Evolutionary conservation across 805 yeast species (phyloP), one percentile per base, ranked within the genome.

Genomic region (Barnettozyma wickerhamii): DNA sequence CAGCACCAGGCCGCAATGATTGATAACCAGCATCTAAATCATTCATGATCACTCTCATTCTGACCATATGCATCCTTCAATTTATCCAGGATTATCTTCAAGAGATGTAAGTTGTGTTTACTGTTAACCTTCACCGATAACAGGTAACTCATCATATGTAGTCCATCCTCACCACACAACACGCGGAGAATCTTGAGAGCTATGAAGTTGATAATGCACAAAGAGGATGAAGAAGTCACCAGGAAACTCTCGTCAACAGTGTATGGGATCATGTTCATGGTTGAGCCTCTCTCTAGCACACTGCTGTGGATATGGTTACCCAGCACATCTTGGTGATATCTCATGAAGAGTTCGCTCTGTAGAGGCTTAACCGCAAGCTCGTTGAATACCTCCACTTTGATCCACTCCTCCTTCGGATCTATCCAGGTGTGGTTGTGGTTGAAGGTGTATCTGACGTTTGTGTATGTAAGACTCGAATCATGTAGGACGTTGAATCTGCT

Each of bases 391-490:
- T 46, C 49, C 33, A 47, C 36, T 32, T 51, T 54, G 6, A 40
- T 7, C 29, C 50, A 42, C 30, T 54, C 59, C 30, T 54, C 56
- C 23, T 51, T 45, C 12, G 51, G 41, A 41, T 54, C 55, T 17
- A 54, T 44, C 53, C 53, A 45, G 1, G 55, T 41, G 28, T 46
- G 47, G 23, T 46, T 46, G 34, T 52, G 55, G 40, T 54, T 52
- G 37, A 46, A 54, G 6, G 47, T 36, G 34, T 48, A 50, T 37
- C 57, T 49, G 10, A 45, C 31, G 28, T 42, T 48, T 13, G 47
- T 38, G 39, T 47, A 54, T 9, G 44, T 43, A 30, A 54, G 29
- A 39, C 52, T 46, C 15, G 51, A 46, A 19, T 52, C 57, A 5
- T 46, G 48, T 24, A 48, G 34, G 0, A 53, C 45, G 6, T 33